phyloP scores from a whole-genome alignment of 1,284 basidiomycete genomes.

The Moniliophthora roreri region DNA sequence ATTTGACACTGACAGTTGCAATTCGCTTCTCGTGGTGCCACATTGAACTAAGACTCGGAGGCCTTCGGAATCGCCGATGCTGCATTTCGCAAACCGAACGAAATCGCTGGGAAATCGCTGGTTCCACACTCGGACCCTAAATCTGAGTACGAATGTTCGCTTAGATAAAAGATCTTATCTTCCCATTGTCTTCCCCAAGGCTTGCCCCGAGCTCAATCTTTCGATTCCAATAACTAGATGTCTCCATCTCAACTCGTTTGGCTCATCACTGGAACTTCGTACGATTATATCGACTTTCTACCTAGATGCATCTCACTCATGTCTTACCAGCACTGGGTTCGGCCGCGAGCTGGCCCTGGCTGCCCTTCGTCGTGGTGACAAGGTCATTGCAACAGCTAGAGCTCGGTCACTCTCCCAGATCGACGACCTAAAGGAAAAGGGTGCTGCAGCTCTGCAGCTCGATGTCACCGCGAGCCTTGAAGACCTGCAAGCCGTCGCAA shows the following conservation, averaged over 20 bases:
- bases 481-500: slow-evolving; percentile 24
- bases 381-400: slow-evolving; percentile 38
- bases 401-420: slow-evolving; percentile 30
- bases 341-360: slow-evolving; percentile 40
- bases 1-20: too few species aligned
- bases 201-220: too few species aligned
- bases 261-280: slow-evolving; percentile 29
- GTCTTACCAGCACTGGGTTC: slow-evolving; percentile 33
- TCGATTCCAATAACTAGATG: too few species aligned
- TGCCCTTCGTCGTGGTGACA: slow-evolving; percentile 41
- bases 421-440: slow-evolving; percentile 28
- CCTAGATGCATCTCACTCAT: background rate
- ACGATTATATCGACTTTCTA: slow-evolving; percentile 2
- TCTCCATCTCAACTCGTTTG: slow-evolving; percentile 23
- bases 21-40: too few species aligned
- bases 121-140: too few species aligned
- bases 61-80: too few species aligned
- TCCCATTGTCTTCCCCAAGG: too few species aligned
- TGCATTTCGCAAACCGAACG: too few species aligned
- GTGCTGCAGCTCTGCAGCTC: slow-evolving; percentile 34
- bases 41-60: too few species aligned
- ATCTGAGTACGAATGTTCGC: too few species aligned
- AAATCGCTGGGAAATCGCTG: too few species aligned
- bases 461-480: slow-evolving; percentile 33
- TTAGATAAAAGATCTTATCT: too few species aligned